Evolutionary conservation across 305 asterid species (phyloP), one percentile per base, ranked within the genome.

Genomic region (Fraxinus ornus): DNA sequence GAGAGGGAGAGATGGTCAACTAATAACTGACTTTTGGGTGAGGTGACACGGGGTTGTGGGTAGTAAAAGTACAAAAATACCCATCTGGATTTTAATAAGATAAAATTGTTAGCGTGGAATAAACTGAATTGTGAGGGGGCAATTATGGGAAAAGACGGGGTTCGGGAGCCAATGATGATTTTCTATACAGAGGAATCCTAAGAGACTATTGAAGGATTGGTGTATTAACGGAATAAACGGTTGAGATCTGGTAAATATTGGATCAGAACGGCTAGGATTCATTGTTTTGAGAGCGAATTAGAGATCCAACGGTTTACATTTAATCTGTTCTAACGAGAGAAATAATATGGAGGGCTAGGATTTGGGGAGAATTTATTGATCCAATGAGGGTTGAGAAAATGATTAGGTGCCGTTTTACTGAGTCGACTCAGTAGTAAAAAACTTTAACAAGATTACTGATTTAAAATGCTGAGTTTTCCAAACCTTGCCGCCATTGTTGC

Each of bases 401-500:
- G 28, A 82, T 36, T 52, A 80, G 74, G 78, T 21, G 22, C 77
- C 15, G 30, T n/a, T 28, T 47, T 57, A 80, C 78, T 26, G 83
- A 80, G 83, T 80, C 68, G 66, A 41, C 75, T 83, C 81, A 62
- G 28, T 33, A 33, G 17, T 79, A 13, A 19, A 80, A 36, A 71
- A 28, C 71, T 7, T 22, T 4, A 64, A 44, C 33, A n/a, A 41
- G 36, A 75, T 74, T 30, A 19, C 17, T 19, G 28, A 80, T 37
- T 70, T 70, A 32, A 70, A 70, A 30, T 15, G 75, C 75, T 47
- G 49, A 17, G 10, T 8, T 73, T 30, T 73, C 41, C 92, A 86
- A 79, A 90, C 92, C 60, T 85, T 78, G 82, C 85, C 82, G 81
- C 88, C 90, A 75, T 68, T 78, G 88, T 83, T 28, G 85, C 80